Evolutionary conservation across 768 basidiomycete genomes (phyloP).

Genomic region (Favolaschia claudopus): DNA sequence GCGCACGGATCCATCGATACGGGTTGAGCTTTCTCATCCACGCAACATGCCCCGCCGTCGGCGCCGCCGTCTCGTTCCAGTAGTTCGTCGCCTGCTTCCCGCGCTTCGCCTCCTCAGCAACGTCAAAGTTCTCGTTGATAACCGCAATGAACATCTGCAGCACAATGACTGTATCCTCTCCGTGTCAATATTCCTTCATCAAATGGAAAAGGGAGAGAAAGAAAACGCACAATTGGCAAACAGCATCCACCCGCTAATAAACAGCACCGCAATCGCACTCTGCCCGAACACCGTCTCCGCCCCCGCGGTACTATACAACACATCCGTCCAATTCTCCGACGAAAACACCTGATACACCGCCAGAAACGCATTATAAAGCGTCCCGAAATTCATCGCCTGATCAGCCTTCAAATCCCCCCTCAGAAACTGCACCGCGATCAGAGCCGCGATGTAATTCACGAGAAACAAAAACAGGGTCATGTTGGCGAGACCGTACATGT

Average conservation of each 20-base stretch:
- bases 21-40: slow-evolving; percentile 88
- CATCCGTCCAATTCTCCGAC: slow-evolving; percentile 92
- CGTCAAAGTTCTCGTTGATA: slow-evolving; percentile 93
- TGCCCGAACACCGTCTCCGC: slow-evolving; percentile 75
- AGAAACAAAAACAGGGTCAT: slow-evolving; percentile 91
- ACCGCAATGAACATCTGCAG: slow-evolving; percentile 97
- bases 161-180: slow-evolving; percentile 70
- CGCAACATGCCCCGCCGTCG: slow-evolving; percentile 53
- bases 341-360: slow-evolving; percentile 91
- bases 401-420: slow-evolving; percentile 76
- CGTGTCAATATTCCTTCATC: slow-evolving; percentile 8
- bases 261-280: slow-evolving; percentile 71
- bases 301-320: slow-evolving; percentile 66
- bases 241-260: slow-evolving; percentile 84
- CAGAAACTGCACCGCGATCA: slow-evolving; percentile 84
- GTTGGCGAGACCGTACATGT: slow-evolving; percentile 89
- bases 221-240: slow-evolving; percentile 85
- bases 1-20: slow-evolving; percentile 82
- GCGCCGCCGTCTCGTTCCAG: slow-evolving; percentile 63
- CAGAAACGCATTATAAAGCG: slow-evolving; percentile 85
- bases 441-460: slow-evolving; percentile 85
- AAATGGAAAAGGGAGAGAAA: slow-evolving; percentile 6
- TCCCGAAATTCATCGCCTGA: slow-evolving; percentile 74
- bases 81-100: slow-evolving; percentile 79
- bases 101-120: slow-evolving; percentile 91